These are phyloP conservation scores for Ophiocordyceps robertsii DNA, from an alignment of 2,329 filamentous ascomycete species.

Conservation along the genomic window DNA sequence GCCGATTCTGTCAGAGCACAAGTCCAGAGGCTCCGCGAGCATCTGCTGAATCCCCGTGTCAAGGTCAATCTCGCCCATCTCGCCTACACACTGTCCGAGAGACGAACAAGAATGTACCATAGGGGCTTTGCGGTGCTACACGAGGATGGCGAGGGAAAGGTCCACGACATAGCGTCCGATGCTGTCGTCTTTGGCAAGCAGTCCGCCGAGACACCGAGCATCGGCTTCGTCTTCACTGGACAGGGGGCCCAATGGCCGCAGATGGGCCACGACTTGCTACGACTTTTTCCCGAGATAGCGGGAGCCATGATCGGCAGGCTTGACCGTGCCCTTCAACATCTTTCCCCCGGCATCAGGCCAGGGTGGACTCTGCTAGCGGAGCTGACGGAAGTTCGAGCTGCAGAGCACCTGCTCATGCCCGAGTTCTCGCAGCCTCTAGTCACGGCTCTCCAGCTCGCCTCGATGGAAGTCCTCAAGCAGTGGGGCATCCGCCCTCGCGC, in stretches of 20 bases:
- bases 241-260: slow-evolving; percentile 30
- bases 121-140: background rate
- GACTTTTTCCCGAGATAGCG: slow-evolving; percentile 7
- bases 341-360: slow-evolving; percentile 9
- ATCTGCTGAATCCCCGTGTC: background rate
- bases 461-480: slow-evolving; percentile 21
- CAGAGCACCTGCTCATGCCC: slow-evolving; percentile 19
- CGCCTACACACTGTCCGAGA: background rate
- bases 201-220: slow-evolving; percentile 10
- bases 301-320: background rate
- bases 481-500: slow-evolving; percentile 15
- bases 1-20: background rate
- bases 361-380: slow-evolving; percentile 11
- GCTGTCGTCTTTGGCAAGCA: slow-evolving; percentile 10
- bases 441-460: slow-evolving; percentile 38
- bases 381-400: background rate
- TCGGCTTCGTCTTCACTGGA: slow-evolving; percentile 23
- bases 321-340: slow-evolving; percentile 1
- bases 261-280: slow-evolving; percentile 22
- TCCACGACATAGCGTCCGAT: no score
- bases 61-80: background rate
- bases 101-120: background rate
- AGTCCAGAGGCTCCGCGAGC: background rate
- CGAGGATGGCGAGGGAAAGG: no score
- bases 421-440: slow-evolving; percentile 36